Evolutionary conservation across 257 asterid species (phyloP), one percentile per base, ranked within the genome.

Genomic region (Solanum sparsipilum): DNA sequence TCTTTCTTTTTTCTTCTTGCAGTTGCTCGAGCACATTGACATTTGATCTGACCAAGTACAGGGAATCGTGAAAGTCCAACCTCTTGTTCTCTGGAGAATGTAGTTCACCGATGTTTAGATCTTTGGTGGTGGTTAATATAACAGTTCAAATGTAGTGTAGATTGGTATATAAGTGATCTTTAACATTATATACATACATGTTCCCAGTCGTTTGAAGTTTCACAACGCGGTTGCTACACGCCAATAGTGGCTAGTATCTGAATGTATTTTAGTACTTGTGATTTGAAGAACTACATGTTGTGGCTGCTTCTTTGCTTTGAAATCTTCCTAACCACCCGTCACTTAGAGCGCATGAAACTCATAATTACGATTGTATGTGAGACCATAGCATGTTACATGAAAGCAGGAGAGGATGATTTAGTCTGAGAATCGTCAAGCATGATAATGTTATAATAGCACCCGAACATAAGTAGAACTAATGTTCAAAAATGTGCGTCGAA

Each of bases 11-110:
- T 58, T 21, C 81, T 52, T 67, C 46, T 48, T 86, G 34, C 96
- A 96, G 98, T 89, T 95, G 99, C 93, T 97, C 99, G 44, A 92
- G 94, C 89, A 95, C 98, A 12, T 90, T 95, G 92, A 95, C 98
- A 48, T 93, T 96, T 63, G 98, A 96, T 87, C 88, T 95, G 91
- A 95, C 98, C 27, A 93, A 94, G 74, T 94, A 93, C 89, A 96
- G 96, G 18, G 99, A 95, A 87, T 91, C 89, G 20, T 94, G 90
- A 92, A 82, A 48, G 6, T 15, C 2, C 39, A 15, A 46, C 4
- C 34, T 70, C 78, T 72, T 74, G 29, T 73, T 73, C 29, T 52
- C 60, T 20, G 82, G n/a, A 71, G n/a, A 9, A 9, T 21, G 82
- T 20, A 12, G 29, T 74, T 18, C 29, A 74, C 18, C 48, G 20